Percentiles rank a stretch among this genome's conserved stretches.
Conservation (phyloP, 306 rosid genomes). For the Prunus kanzakura region DNA sequence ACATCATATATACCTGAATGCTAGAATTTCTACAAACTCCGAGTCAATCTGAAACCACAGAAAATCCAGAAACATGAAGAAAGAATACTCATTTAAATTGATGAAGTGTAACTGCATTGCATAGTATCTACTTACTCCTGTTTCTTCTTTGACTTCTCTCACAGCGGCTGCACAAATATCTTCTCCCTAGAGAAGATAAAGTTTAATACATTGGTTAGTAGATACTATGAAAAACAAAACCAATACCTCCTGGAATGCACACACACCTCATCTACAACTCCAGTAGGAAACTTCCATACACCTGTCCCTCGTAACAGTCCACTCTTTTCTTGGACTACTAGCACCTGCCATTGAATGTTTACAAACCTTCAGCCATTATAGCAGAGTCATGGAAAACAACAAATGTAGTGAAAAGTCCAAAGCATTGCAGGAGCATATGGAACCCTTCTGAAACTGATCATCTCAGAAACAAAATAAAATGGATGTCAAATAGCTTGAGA, state of each 20-base stretch:
- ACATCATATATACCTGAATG: constrained; percentile 60
- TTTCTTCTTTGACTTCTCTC: constrained; percentile 92
- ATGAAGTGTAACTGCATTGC: neutral
- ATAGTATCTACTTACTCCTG: constrained; percentile 57
- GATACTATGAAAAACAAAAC: neutral
- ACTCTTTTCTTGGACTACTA: constrained; percentile 80
- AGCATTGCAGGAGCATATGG: neutral
- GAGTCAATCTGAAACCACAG: constrained; percentile 66
- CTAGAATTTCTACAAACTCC: constrained; percentile 73
- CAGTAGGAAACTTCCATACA: constrained; percentile 84
- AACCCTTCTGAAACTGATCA: neutral
- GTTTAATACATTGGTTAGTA: constrained; percentile 18
- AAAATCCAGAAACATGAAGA: constrained; percentile 13
- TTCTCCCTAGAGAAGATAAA: constrained; percentile 58
- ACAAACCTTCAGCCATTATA: constrained; percentile 1
- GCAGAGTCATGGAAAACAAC: neutral
- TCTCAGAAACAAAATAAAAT: neutral
- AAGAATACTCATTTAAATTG: neutral
- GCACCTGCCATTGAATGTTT: constrained; percentile 35
- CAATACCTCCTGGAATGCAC: neutral
- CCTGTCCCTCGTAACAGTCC: constrained; percentile 61
- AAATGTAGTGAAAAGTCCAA: too few relatives aligned
- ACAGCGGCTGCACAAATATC: constrained; percentile 69
- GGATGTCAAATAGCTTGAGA: neutral
- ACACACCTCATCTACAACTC: constrained; percentile 74